Evolutionary conservation across 345 rosid species (phyloP).

Genomic region (Lepidium sativum): DNA sequence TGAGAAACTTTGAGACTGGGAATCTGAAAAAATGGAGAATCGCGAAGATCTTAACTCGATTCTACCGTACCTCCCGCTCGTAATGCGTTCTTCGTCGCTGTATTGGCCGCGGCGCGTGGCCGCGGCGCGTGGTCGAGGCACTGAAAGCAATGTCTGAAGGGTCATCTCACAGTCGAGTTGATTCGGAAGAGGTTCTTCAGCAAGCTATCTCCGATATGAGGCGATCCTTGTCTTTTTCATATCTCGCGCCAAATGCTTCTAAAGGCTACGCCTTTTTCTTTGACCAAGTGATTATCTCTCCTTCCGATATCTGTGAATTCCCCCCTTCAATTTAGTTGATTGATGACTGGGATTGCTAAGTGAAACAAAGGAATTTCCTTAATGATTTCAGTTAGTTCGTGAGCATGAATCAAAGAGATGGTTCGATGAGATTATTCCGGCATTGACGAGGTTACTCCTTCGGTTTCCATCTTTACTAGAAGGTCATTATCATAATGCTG

Average conservation of each 20-base stretch:
- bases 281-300: constrained; percentile 39
- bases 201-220: constrained; percentile 49
- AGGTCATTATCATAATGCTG: constrained; percentile 51
- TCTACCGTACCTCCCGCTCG: constrained; percentile 42
- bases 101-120: constrained; percentile 80
- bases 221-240: constrained; percentile 35
- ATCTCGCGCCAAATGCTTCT: constrained; percentile 37
- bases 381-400: constrained; percentile 37
- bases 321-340: too few relatives aligned
- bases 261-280: constrained; percentile 61
- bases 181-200: constrained; percentile 54
- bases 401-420: constrained; percentile 46
- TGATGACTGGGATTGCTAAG: too few relatives aligned
- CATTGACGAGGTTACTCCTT: constrained; percentile 54
- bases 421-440: constrained; percentile 59
- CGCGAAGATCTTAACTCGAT: constrained; percentile 52
- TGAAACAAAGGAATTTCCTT: background rate
- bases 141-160: constrained; percentile 57
- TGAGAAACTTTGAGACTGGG: background rate
- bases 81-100: constrained; percentile 40
- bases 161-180: constrained; percentile 46
- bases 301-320: background rate
- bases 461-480: constrained; percentile 56
- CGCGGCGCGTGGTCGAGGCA: constrained; percentile 46
- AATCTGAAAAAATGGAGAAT: constrained; percentile 38